Percentiles rank a stretch among this genome's conserved stretches.
Conservation (phyloP, 2,329 filamentous ascomycete genomes). For the Pyricularia sp. region DNA sequence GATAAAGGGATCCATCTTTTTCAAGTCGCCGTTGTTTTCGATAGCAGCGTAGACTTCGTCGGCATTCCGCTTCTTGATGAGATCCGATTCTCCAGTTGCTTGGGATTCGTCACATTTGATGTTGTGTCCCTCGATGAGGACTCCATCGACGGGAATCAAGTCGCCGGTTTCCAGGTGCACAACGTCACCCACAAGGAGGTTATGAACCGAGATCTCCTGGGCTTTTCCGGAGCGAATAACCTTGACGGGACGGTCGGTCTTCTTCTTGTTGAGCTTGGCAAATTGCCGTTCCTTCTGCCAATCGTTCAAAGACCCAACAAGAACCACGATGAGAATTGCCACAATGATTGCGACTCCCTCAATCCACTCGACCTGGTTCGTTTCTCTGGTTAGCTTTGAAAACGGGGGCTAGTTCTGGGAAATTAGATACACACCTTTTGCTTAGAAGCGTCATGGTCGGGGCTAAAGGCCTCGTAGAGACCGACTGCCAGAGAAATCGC, state of each 20-base stretch:
- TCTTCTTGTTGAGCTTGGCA: constrained; percentile 23
- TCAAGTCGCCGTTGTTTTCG: constrained; percentile 38
- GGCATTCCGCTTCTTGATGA: constrained; percentile 53
- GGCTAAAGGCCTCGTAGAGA: constrained; percentile 54
- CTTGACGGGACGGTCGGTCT: constrained; percentile 53
- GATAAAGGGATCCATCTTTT: constrained; percentile 56
- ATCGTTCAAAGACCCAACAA: constrained; percentile 52
- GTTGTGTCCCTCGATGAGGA: constrained; percentile 54
- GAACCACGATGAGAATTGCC: constrained; percentile 53
- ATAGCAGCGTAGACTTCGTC: constrained; percentile 48
- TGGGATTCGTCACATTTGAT: constrained; percentile 63
- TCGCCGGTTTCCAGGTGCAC: constrained; percentile 60
- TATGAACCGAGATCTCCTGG: constrained; percentile 49
- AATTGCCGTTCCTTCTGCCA: constrained; percentile 26
- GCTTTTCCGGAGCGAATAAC: constrained; percentile 56
- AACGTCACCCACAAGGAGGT: constrained; percentile 57
- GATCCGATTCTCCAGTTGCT: constrained; percentile 60
- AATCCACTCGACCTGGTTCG: constrained; percentile 49
- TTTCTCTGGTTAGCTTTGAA: constrained; percentile 15
- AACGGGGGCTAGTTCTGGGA: neutral
- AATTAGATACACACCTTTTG: neutral
- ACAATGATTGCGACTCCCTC: constrained; percentile 75
- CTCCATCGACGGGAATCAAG: constrained; percentile 55
- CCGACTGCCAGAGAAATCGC: constrained; percentile 60
- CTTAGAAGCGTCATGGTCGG: constrained; percentile 21